phyloP scores from a whole-genome alignment of 2,329 filamentous ascomycete genomes.

The Mycosphaerella arachidis region DNA sequence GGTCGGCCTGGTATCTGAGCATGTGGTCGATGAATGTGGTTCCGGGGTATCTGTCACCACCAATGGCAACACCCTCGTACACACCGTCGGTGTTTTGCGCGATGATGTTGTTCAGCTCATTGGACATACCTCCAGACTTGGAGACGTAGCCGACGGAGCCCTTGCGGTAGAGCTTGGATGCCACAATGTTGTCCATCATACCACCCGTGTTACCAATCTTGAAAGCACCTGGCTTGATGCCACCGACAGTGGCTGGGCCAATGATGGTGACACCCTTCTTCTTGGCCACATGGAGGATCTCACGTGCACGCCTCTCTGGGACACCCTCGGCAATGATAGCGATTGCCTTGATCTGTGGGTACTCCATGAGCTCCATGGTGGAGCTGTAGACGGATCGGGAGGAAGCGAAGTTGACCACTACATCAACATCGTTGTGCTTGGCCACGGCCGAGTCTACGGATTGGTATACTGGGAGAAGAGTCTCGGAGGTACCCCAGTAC shows the following conservation, averaged over 20 bases:
- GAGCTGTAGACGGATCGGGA: constrained; percentile 98
- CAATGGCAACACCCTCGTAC: constrained; percentile 98
- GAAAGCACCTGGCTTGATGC: constrained; percentile 98
- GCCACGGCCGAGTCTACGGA: constrained; percentile 83
- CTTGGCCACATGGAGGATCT: constrained; percentile 92
- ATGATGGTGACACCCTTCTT: constrained; percentile 99
- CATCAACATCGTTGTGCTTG: constrained; percentile 97
- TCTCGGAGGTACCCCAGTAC: constrained; percentile 99
- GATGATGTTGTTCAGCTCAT: constrained; percentile 99
- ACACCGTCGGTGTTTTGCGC: constrained; percentile 95
- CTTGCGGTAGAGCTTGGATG: constrained; percentile 99
- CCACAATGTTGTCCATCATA: constrained; percentile 99
- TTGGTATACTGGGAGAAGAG: constrained; percentile 96
- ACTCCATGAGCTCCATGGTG: constrained; percentile 97
- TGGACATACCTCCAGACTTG: constrained; percentile 99
- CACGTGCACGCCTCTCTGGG: constrained; percentile 94
- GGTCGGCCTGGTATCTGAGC: constrained; percentile 92
- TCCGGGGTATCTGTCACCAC: constrained; percentile 96
- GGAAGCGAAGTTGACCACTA: constrained; percentile 98
- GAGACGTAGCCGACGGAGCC: constrained; percentile 98
- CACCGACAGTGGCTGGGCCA: constrained; percentile 94
- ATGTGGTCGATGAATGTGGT: constrained; percentile 99
- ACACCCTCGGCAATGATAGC: constrained; percentile 99
- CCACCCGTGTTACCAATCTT: constrained; percentile 99
- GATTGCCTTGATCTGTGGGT: constrained; percentile 95